Base-by-base conservation (phyloP, 495 filamentous ascomycete species). In the Aspergillus heteromorphus region DNA sequence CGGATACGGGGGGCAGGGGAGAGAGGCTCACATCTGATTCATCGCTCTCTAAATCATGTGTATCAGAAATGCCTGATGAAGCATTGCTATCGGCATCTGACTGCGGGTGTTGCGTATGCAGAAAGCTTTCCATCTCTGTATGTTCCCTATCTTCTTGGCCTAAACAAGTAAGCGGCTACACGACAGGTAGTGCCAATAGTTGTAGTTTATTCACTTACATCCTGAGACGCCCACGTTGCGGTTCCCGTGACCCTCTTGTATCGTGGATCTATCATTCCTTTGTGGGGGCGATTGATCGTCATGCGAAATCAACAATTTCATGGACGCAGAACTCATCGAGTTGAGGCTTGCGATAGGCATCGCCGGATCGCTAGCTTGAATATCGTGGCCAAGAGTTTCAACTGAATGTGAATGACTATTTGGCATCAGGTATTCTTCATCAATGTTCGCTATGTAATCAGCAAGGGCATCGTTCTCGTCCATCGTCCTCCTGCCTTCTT, bases 361-460 rank as follows among this genome's bases (percentile, higher is more conserved):
- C 5, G 34, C 11, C n/a, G 34, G n/a, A 4, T 38, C 34, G 34
- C 8, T 38, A 13, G 34, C 34, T 14, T n/a, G 10, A 38, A n/a
- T 1, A 14, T 38, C 34, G 13, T 38, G n/a, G 34, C 34, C 34
- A 5, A 5, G 8, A 1, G 1, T 56, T 10, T 16, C 25, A 6
- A n/a, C 27, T 40, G 17, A 6, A 0, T 31, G n/a, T 7, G 11
- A n/a, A 9, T 21, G 40, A 11, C 16, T 48, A 9, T 38, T 20
- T 0, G 43, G 21, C 36, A 54, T 41, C 11, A 45, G 31, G 13
- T 49, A 48, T 30, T 73, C 66, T 8, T 71, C 62, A 5, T 60
- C 55, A 25, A 91, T 83, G 62, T 95, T 91, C 53, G 80, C 82
- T 50, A 91, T 85, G 58, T 95, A 93, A 62, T 95, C 91, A 2